Evolutionary conservation across 306 rosid genomes (phyloP).

Genomic region (Lathyrus aphaca): DNA sequence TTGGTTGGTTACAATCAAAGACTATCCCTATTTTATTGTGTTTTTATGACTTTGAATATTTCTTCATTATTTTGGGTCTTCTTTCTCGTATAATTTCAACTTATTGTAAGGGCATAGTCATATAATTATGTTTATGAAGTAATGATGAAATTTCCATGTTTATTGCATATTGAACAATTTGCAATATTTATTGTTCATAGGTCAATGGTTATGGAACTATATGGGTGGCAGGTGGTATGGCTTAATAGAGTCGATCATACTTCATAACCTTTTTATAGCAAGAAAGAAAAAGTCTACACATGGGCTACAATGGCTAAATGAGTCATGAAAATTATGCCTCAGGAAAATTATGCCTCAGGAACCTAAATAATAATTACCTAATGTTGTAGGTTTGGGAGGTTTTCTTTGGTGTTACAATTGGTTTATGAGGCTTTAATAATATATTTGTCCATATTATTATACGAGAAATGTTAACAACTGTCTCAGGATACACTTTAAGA

Average conservation of each 20-base stretch:
- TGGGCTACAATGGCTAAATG: background rate
- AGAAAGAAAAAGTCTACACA: background rate
- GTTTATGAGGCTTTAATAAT: no score
- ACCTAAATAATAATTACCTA: no score
- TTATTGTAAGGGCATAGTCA: background rate
- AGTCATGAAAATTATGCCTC: no score
- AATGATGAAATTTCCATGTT: background rate
- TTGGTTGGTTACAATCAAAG: background rate
- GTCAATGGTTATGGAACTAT: constrained; percentile 8
- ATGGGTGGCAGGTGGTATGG: background rate
- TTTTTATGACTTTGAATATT: constrained; percentile 7
- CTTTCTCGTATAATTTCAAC: background rate
- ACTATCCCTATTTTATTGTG: background rate
- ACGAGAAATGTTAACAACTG: no score
- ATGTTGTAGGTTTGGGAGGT: no score
- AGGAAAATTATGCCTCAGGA: no score
- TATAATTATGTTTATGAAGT: background rate
- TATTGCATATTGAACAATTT: background rate
- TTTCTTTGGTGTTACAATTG: no score
- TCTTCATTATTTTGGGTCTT: background rate
- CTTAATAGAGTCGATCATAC: background rate
- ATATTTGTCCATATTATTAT: no score
- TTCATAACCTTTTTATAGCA: constrained; percentile 6
- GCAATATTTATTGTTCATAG: background rate
- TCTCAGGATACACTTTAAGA: no score